Evolutionary conservation across 805 yeast genomes (phyloP), one percentile per base, ranked within the genome.

Genomic region (Gaillardinia entomophila): DNA sequence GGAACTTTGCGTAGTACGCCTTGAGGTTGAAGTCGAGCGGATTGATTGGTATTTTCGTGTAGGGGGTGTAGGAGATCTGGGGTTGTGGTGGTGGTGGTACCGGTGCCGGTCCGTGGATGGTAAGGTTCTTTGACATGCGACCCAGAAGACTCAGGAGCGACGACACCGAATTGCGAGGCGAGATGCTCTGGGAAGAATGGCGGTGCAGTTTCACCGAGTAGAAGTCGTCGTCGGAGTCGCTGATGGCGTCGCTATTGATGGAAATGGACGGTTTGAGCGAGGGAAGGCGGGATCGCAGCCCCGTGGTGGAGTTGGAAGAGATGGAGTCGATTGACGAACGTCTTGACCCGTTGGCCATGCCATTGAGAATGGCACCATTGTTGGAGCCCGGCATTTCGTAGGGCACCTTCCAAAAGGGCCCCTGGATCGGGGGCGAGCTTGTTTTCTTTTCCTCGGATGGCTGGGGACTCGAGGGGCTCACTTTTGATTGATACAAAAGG

Each of bases 331-430:
- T 51, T 1, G 79, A 73, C 3, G 65, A 62, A 31, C 76, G 51
- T 28, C 74, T 47, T 37, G 31, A n/a, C 3, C 40, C 38, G 26
- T 34, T 38, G 16, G 35, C 16, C 14, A 28, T 24, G 16, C 40
- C 39, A n/a, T 34, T 35, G n/a, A 18, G 31, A 3, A 18, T 11
- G 41, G 34, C 34, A 47, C 43, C 19, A 42, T 41, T 6, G 25
- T 16, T 18, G 11, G 41, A 32, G 31, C 45, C 34, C 0, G 79
- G 78, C 69, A 73, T 68, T 39, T 73, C 77, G 45, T 72, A 73
- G 5, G 81, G 81, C 3, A 74, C 81, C 44, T 73, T 76, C 82
- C 82, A 76, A 51, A 76, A 73, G 7, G 71, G 72, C n/a, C 58
- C 62, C 37, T 59, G 66, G 26, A 63, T 54, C 15, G 62, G 62